phyloP scores from a whole-genome alignment of 345 rosid species.

The Erucastrum elatum region DNA sequence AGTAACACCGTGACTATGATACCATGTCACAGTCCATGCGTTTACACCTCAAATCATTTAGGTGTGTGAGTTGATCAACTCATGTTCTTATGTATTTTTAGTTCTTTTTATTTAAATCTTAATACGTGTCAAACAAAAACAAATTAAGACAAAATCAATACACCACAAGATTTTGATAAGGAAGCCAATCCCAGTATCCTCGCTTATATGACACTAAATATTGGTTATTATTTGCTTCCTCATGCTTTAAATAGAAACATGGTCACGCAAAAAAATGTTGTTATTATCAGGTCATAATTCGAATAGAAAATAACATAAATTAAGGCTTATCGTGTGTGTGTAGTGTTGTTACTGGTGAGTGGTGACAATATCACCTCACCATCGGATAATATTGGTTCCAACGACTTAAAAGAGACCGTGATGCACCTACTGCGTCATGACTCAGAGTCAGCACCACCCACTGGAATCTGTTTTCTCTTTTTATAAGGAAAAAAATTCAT shows the following conservation, averaged over 20 bases:
- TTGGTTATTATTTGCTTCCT: not conserved
- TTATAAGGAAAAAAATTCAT: too few relatives aligned
- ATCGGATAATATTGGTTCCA: conserved; percentile 19
- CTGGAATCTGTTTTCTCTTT: conserved; percentile 19
- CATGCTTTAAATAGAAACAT: too few relatives aligned
- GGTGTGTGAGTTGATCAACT: not conserved
- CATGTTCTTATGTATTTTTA: not conserved
- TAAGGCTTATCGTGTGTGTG: not conserved
- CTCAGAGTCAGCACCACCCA: conserved; percentile 13
- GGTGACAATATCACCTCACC: conserved; percentile 1
- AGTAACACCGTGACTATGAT: not conserved
- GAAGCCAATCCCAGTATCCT: not conserved
- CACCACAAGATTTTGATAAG: not conserved
- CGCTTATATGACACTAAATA: not conserved
- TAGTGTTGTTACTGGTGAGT: not conserved
- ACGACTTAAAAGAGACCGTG: conserved; percentile 11
- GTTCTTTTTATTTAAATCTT: not conserved
- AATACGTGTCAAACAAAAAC: not conserved
- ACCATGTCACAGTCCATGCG: not conserved
- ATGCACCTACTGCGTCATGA: not conserved
- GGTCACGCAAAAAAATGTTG: too few relatives aligned
- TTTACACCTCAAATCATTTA: not conserved
- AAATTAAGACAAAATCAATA: not conserved
- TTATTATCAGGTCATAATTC: not conserved
- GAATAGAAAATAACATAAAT: not conserved